phyloP scores from a whole-genome alignment of 768 basidiomycete genomes.

The Cyathus striatus region DNA sequence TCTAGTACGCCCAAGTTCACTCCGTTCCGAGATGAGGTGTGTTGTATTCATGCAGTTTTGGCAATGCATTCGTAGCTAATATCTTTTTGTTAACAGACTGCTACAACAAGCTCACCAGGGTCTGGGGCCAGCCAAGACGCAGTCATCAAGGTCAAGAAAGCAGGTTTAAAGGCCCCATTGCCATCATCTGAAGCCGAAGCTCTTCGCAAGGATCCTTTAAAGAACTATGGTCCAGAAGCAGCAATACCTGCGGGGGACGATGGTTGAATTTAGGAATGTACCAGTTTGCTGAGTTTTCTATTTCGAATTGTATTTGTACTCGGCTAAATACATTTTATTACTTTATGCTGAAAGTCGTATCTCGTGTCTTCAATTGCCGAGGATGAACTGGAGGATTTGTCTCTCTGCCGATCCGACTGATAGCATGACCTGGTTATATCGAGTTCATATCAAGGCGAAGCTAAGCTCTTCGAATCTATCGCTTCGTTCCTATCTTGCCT shows the following conservation, averaged over 20 bases:
- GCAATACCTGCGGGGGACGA: conserved; percentile 8
- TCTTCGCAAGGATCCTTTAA: conserved; percentile 72
- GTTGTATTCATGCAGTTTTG: conserved; percentile 12
- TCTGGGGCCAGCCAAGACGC: conserved; percentile 45
- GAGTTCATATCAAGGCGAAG: too few relatives aligned
- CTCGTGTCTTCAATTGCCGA: too few relatives aligned
- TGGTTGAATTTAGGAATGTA: too few relatives aligned
- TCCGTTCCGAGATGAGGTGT: conserved; percentile 72
- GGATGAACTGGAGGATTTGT: too few relatives aligned
- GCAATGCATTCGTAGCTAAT: conserved; percentile 10
- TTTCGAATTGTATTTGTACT: too few relatives aligned
- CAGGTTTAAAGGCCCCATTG: conserved; percentile 33
- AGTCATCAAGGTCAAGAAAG: conserved; percentile 64
- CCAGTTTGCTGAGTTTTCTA: too few relatives aligned
- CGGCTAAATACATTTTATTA: too few relatives aligned
- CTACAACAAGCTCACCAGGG: conserved; percentile 1
- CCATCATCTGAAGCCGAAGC: conserved; percentile 70
- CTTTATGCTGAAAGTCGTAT: too few relatives aligned
- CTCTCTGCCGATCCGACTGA: too few relatives aligned
- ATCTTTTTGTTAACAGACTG: conserved; percentile 3
- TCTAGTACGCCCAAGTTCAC: conserved; percentile 56
- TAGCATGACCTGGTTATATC: too few relatives aligned
- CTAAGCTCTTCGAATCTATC: too few relatives aligned
- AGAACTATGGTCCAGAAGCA: conserved; percentile 50
- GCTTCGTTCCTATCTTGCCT: too few relatives aligned